These are phyloP conservation scores for Kodamaea jinghongensis DNA, from an alignment of 805 yeast species.

Conservation along the genomic window DNA sequence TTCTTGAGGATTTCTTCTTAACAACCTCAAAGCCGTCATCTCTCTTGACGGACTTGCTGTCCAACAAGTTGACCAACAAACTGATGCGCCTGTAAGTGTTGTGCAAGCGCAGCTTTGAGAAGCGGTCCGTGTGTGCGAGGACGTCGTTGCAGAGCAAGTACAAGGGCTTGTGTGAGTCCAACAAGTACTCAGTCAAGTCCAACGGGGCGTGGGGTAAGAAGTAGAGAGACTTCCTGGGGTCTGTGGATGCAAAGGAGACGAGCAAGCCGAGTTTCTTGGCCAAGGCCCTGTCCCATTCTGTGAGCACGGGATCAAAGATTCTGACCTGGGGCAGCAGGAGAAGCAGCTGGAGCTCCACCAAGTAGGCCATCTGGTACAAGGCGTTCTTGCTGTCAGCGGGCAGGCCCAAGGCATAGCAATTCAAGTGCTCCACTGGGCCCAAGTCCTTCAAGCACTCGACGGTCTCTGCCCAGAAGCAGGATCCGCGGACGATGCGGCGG, in stretches of 20 bases:
- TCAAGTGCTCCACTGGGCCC: background rate
- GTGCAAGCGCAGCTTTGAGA: slow-evolving; percentile 40
- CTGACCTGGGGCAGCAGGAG: slow-evolving; percentile 32
- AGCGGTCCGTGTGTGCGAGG: slow-evolving; percentile 52
- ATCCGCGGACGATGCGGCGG: slow-evolving; percentile 14
- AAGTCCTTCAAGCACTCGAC: slow-evolving; percentile 12
- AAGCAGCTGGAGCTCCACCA: slow-evolving; percentile 38
- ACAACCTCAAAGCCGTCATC: slow-evolving; percentile 21
- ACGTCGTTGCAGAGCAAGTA: slow-evolving; percentile 51
- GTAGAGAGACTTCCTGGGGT: slow-evolving; percentile 35
- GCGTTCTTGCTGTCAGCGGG: slow-evolving; percentile 60
- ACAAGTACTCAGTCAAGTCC: slow-evolving; percentile 43
- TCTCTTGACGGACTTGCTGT: slow-evolving; percentile 8
- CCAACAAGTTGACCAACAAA: slow-evolving; percentile 28
- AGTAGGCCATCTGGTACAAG: slow-evolving; percentile 61
- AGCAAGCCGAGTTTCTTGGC: slow-evolving; percentile 14
- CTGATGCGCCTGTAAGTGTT: slow-evolving; percentile 45
- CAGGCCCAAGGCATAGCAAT: slow-evolving; percentile 46
- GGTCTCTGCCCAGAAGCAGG: slow-evolving; percentile 26
- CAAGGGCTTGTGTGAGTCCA: slow-evolving; percentile 33
- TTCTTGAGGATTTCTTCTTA: slow-evolving; percentile 22
- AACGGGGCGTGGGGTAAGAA: slow-evolving; percentile 79
- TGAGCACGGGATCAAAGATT: slow-evolving; percentile 66
- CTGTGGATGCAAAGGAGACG: slow-evolving; percentile 9
- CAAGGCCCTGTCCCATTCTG: slow-evolving; percentile 39